Evolutionary conservation across 768 basidiomycete genomes (phyloP), one percentile per base, ranked within the genome.

Genomic region (Tremella fuciformis): DNA sequence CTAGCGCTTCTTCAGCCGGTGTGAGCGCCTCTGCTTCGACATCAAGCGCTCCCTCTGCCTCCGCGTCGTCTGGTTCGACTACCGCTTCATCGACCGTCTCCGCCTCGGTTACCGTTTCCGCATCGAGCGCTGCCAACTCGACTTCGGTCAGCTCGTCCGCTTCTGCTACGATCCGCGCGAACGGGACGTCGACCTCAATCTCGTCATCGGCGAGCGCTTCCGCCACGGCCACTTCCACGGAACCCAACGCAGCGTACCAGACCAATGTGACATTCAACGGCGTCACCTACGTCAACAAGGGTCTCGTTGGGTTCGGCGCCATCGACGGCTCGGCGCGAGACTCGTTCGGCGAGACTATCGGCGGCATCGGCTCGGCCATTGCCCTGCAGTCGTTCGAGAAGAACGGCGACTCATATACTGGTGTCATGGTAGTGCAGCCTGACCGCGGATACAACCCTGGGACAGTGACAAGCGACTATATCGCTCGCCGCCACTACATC

Each of bases 281-380:
- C 18, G 52, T 64, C 41, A 58, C 51, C 18, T 66, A 62, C 58
- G 57, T 71, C 57, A 67, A 71, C 69, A 67, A 71, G 25, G 69
- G 69, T 29, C 57, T 71, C 2, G 64, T 67, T 29, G 69, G 66
- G 7, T 67, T 71, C 55, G 69, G 69, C 21, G 55, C 54, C 1
- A 59, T 71, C 44, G 18, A 54, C 13, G 56, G 66, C 11, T 56
- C 62, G 34, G 51, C 52, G 1, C 34, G 56, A 6, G 69, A 71
- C 50, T 65, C 64, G 1, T 54, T 42, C 13, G 69, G 69, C 37
- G 64, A 67, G 42, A 71, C 66, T 7, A 58, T 71, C 40, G 85
- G 86, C 19, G 84, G 84, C 9, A 80, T 85, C 18, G 85, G 85
- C 16, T 84, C 84, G 53, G 84, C 83, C 1, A 84, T 86, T 19